These are phyloP conservation scores for Spinacia oleracea DNA, from an alignment of 179 eudicot genomes.

Conservation along the genomic window DNA sequence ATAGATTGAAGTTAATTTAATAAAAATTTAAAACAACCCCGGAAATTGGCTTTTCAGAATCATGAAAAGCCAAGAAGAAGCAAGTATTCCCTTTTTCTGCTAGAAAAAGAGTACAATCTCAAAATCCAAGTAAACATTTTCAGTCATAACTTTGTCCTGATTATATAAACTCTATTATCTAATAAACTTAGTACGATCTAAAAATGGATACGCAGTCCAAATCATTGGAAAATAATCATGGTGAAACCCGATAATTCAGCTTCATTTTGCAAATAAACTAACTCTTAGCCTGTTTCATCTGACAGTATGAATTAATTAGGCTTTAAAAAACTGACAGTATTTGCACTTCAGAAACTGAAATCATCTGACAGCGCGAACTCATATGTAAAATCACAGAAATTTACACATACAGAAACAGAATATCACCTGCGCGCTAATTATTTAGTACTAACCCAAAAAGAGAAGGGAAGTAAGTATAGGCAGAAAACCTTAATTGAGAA, in stretches of 20 bases:
- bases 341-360: conserved; percentile 18
- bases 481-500: conserved; percentile 7
- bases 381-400: not conserved
- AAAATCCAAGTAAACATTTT: not conserved
- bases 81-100: not conserved
- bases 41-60: conserved; percentile 16
- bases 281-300: not conserved
- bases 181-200: not conserved
- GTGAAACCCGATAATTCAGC: not conserved
- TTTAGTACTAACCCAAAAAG: not conserved
- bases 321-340: conserved; percentile 5
- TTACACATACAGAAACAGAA: not conserved
- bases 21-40: not conserved
- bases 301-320: not conserved
- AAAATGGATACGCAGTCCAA: not conserved
- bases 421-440: not conserved
- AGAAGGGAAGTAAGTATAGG: not conserved
- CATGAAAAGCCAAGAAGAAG: conserved; percentile 17
- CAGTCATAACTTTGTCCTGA: conserved; percentile 6
- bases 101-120: not conserved
- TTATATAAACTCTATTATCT: not conserved
- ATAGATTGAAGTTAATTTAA: not conserved
- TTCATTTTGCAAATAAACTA: not conserved
- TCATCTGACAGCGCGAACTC: conserved; percentile 12
- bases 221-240: conserved; percentile 9